Conservation (phyloP, 2,329 filamentous ascomycete species). For the Graphilbum fragrans region DNA sequence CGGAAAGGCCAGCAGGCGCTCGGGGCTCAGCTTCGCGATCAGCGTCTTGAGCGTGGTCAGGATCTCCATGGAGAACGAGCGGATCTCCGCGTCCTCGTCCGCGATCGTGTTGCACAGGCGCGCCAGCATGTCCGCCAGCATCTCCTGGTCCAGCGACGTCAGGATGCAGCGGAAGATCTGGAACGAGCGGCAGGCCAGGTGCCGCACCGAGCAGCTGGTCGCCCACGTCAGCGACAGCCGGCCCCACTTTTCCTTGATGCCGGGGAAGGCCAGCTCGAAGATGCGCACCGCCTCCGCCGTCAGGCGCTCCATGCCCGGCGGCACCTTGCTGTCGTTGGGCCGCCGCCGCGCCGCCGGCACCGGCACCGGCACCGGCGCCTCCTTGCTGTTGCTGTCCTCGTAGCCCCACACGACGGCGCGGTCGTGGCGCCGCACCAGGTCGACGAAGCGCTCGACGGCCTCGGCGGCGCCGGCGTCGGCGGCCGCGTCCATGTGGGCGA, state of each 20-base stretch:
- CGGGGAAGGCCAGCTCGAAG: conserved; percentile 73
- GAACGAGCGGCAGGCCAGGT: conserved; percentile 92
- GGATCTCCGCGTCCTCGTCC: conserved; percentile 85
- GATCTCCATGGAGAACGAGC: conserved; percentile 97
- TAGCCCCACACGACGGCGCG: conserved; percentile 84
- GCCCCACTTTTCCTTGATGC: conserved; percentile 84
- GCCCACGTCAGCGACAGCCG: conserved; percentile 88
- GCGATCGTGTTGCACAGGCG: conserved; percentile 93
- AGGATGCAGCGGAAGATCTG: conserved; percentile 93
- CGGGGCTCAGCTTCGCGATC: conserved; percentile 69
- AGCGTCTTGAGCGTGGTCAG: conserved; percentile 86
- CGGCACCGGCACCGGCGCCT: conserved; percentile 24
- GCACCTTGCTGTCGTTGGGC: conserved; percentile 62
- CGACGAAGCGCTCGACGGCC: conserved; percentile 77
- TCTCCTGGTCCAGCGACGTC: conserved; percentile 78
- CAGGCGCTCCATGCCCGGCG: conserved; percentile 75
- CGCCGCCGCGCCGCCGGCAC: not conserved
- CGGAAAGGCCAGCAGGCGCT: conserved; percentile 76
- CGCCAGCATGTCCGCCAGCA: conserved; percentile 95
- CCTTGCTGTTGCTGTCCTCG: conserved; percentile 78
- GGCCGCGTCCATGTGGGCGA: conserved; percentile 60
- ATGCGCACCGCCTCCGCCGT: conserved; percentile 73
- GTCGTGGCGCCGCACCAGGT: conserved; percentile 75
- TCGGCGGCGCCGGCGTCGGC: conserved; percentile 40
- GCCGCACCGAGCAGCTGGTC: conserved; percentile 87